Percentiles rank a stretch among this genome's conserved stretches.
These are phyloP conservation scores for Pseudocercospora macadamiae DNA, from an alignment of 2,329 filamentous ascomycete species.

Conservation along the genomic window DNA sequence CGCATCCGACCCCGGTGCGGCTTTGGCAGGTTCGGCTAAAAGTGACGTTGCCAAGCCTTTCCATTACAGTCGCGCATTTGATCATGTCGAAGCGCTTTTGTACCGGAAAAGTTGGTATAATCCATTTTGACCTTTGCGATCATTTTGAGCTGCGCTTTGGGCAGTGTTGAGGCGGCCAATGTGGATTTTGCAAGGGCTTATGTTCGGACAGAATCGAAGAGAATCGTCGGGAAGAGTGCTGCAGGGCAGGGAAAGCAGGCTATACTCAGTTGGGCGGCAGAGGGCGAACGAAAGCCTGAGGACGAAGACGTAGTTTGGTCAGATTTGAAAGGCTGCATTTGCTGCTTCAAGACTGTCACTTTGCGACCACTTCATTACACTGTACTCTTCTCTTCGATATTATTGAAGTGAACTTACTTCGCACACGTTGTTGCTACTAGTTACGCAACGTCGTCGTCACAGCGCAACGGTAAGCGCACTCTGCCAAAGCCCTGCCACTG, in stretches of 20 bases:
- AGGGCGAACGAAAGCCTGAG: not conserved
- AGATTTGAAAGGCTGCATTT: no score
- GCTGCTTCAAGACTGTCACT: not conserved
- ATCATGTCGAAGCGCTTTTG: not conserved
- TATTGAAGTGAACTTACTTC: no score
- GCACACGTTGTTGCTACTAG: not conserved
- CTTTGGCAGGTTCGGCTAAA: no score
- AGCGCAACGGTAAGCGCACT: conserved; percentile 6
- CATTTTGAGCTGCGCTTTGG: not conserved
- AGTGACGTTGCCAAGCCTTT: conserved; percentile 10
- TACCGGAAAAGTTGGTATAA: not conserved
- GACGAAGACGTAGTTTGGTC: not conserved
- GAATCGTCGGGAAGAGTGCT: not conserved
- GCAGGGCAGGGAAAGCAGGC: no score
- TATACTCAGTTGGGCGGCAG: not conserved
- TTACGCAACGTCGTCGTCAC: not conserved
- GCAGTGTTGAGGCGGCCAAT: not conserved
- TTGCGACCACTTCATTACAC: not conserved
- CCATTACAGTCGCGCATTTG: conserved; percentile 14
- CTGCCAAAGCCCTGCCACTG: not conserved
- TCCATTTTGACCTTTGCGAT: not conserved
- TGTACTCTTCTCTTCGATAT: not conserved
- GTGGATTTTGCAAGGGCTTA: not conserved
- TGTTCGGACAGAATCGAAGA: not conserved
- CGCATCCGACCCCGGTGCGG: no score